A percentile compares a stretch with the other conserved stretches of the same genome.
These are phyloP conservation scores for Penicillium palitans DNA, from an alignment of 2,329 filamentous ascomycete species.

Conservation along the genomic window DNA sequence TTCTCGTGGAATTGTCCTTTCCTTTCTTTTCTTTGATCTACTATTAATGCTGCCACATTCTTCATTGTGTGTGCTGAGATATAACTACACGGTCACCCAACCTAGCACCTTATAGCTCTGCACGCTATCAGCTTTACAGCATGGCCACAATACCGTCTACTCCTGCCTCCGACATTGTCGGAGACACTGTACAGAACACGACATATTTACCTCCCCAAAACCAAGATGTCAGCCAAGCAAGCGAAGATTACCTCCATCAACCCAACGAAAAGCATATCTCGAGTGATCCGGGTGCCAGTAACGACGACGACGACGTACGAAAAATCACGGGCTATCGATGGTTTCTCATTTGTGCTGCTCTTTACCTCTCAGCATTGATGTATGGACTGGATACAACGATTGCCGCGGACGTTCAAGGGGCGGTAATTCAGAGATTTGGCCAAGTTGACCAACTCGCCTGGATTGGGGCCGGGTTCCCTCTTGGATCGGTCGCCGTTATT, in stretches of 20 bases:
- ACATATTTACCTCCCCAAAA: not conserved
- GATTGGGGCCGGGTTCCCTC: constrained; percentile 45
- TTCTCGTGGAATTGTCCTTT: not conserved
- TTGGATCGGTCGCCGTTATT: constrained; percentile 45
- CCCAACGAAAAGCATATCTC: not conserved
- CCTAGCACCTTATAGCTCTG: not conserved
- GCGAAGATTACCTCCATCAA: not conserved
- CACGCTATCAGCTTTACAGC: not conserved
- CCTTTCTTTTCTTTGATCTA: not conserved
- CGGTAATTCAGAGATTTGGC: constrained; percentile 43
- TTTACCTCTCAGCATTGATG: constrained; percentile 42
- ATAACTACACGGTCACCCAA: not conserved
- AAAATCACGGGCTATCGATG: constrained; percentile 10
- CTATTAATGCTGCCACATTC: not conserved
- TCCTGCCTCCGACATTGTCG: not conserved
- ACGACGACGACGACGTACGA: not conserved
- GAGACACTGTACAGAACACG: no score
- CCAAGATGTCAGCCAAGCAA: not conserved
- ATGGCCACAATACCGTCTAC: not conserved
- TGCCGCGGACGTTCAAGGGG: constrained; percentile 50
- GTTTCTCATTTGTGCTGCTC: constrained; percentile 23
- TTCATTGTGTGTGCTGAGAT: not conserved
- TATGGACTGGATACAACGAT: constrained; percentile 50
- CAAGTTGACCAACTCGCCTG: constrained; percentile 45
- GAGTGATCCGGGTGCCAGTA: not conserved